A percentile compares a stretch with the other conserved stretches of the same genome.
These are phyloP conservation scores for Coleophoma crateriformis DNA, from an alignment of 2,329 filamentous ascomycete genomes.

Conservation along the genomic window DNA sequence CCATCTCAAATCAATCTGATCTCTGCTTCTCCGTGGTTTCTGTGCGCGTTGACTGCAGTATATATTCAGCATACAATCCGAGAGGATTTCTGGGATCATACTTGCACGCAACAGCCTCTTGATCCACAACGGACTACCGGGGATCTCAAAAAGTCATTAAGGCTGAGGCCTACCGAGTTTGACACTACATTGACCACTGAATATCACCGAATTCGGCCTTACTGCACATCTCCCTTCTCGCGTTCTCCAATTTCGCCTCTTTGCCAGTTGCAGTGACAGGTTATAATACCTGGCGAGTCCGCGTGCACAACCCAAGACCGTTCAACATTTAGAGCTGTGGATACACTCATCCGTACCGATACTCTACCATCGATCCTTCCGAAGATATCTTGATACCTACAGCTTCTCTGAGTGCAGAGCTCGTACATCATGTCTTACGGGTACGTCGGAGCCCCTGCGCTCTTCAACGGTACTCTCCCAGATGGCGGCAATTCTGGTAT, in stretches of 20 bases:
- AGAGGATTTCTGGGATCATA: too few relatives aligned
- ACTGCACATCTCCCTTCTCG: too few relatives aligned
- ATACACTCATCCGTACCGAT: not conserved
- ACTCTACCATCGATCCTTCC: not conserved
- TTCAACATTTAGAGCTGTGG: not conserved
- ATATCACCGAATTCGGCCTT: too few relatives aligned
- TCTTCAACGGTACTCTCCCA: conserved; percentile 50
- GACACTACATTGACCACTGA: too few relatives aligned
- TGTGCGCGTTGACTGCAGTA: too few relatives aligned
- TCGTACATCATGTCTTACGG: conserved; percentile 31
- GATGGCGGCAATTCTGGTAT: conserved; percentile 17
- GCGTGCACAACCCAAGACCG: not conserved
- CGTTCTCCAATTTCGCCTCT: not conserved
- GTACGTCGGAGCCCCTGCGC: conserved; percentile 47
- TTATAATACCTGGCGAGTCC: not conserved
- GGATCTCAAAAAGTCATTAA: too few relatives aligned
- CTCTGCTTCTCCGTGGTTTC: too few relatives aligned
- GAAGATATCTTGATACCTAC: not conserved
- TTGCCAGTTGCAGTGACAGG: not conserved
- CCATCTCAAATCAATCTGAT: too few relatives aligned
- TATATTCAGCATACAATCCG: too few relatives aligned
- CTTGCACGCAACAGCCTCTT: too few relatives aligned
- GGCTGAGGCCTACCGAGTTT: too few relatives aligned
- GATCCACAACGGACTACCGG: too few relatives aligned
- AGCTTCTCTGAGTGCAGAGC: not conserved